Percentiles rank a stretch among this genome's conserved stretches.
phyloP scores from a whole-genome alignment of 129 eudicot genomes.

The Helianthus annuus region HanXRQr2.0-SUNRISE NC_035448.2:92409073-92409572 shows the following conservation, averaged over 20 bases:
- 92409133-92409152: constrained; percentile 15
- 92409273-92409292: neutral
- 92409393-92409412: constrained; percentile 81
- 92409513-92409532: neutral
- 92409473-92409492: constrained; percentile 44
- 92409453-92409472: constrained; percentile 75
- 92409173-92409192: constrained; percentile 25
- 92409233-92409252: constrained; percentile 22
- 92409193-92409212: constrained; percentile 28
- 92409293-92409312: constrained; percentile 34
- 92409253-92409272: constrained; percentile 32
- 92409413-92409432: constrained; percentile 88
- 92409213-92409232: constrained; percentile 44
- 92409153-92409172: constrained; percentile 22
- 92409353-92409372: constrained; percentile 81
- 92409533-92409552: constrained; percentile 12
- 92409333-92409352: constrained; percentile 53
- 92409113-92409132: constrained; percentile 34
- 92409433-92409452: constrained; percentile 86
- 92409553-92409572: constrained; percentile 15
- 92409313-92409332: constrained; percentile 38
- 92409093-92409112: constrained; percentile 33
- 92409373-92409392: constrained; percentile 66
- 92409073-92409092: constrained; percentile 34
- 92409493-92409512: constrained; percentile 1